Conservation (phyloP, 1,139 yeast genomes). For the Yamadazyma friedrichii region DNA sequence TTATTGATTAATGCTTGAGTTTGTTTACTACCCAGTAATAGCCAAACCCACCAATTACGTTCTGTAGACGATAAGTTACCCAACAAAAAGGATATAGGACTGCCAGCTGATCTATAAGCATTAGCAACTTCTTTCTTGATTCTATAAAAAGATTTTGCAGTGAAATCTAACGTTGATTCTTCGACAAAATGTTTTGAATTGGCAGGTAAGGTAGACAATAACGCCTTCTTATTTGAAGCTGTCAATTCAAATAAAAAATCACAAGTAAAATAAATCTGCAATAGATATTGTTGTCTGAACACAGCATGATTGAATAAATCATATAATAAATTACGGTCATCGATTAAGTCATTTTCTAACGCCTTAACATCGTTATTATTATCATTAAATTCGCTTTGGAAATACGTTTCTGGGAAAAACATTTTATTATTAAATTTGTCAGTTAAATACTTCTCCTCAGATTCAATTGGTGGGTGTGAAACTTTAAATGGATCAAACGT, state of each 20-base stretch:
- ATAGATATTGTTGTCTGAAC: constrained; percentile 27
- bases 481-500: constrained; percentile 9
- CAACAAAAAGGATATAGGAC: constrained; percentile 26
- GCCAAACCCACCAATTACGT: constrained; percentile 44
- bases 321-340: constrained; percentile 28
- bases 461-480: constrained; percentile 15
- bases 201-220: constrained; percentile 25
- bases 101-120: constrained; percentile 23
- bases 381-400: constrained; percentile 28
- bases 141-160: constrained; percentile 21
- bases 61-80: constrained; percentile 30
- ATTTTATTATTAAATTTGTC: constrained; percentile 22
- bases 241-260: constrained; percentile 31
- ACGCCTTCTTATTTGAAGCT: constrained; percentile 21
- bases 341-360: constrained; percentile 19
- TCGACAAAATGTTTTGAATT: constrained; percentile 39
- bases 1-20: constrained; percentile 26
- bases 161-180: constrained; percentile 27
- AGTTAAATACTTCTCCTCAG: constrained; percentile 18
- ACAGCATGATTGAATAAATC: constrained; percentile 27
- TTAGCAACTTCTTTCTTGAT: constrained; percentile 28
- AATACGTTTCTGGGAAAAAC: constrained; percentile 41
- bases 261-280: constrained; percentile 33
- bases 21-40: constrained; percentile 32
- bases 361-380: constrained; percentile 16